Evolutionary conservation across 2,329 filamentous ascomycete species (phyloP), one percentile per base, ranked within the genome.

Genomic region (Colletotrichum lindemuthianum): DNA sequence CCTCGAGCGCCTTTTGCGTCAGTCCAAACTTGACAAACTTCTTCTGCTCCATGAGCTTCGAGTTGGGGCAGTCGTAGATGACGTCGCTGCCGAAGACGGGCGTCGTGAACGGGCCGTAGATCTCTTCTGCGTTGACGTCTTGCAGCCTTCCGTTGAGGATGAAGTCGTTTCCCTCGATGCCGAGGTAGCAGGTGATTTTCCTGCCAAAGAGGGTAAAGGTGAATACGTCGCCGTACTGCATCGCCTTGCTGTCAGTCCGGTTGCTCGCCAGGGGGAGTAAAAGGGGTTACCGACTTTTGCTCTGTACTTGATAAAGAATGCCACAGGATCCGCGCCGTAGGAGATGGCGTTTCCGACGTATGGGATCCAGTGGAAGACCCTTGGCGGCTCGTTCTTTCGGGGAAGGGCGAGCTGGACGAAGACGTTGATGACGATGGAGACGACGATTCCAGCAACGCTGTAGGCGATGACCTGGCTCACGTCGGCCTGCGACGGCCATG

Each of bases 21-120:
- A 94, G 87, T 67, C 90, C 90, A 71, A 90, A 88, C 78, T 94
- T 94, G 88, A 93, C 91, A 73, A 94, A 93, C 88, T 95, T 96
- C 84, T 97, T 97, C 83, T 97, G 93, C 81, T 97, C 93, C 93
- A 97, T 96, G 74, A 97, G 86, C 80, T 96, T 96, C 63, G 92
- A 84, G 76, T 96, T 96, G 45, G 92, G 92, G 79, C 92, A 96
- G 76, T 96, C 93, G 75, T 96, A 97, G 58, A 96, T 92, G 34
- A 97, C 93, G 79, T 94, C 90, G 71, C 88, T 89, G 70, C 93
- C 93, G 74, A 97, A 97, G 51, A 89, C 87, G 32, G 87, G 87
- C 24, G 86, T 88, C 7, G 86, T 89, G 66, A 97, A 84, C 59
- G 92, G 90, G 59, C 87, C 90, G 79, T 97, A 97, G 68, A 97